Percentiles rank a stretch among this genome's conserved stretches.
phyloP scores from a whole-genome alignment of 352 stramenopile genomes.

The Phytopythium sindhum region DNA sequence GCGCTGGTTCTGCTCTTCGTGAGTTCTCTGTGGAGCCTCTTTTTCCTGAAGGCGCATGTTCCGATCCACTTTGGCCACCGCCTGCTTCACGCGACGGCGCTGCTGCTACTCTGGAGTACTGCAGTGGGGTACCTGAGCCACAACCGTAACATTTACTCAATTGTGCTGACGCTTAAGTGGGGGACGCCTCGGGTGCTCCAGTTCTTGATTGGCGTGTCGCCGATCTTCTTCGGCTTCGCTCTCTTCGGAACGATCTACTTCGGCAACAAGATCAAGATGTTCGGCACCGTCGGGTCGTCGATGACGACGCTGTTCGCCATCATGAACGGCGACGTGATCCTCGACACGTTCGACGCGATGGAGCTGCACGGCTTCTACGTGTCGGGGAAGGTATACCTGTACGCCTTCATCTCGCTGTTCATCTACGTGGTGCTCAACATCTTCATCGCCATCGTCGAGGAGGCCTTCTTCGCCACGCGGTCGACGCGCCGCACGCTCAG shows the following conservation, averaged over 20 bases:
- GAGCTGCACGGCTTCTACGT: slow-evolving; percentile 58
- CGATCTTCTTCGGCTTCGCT: slow-evolving; percentile 86
- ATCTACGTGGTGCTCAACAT: slow-evolving; percentile 93
- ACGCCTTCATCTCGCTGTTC: slow-evolving; percentile 90
- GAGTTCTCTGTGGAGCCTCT: slow-evolving; percentile 73
- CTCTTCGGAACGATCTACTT: slow-evolving; percentile 90
- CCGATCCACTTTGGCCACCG: slow-evolving; percentile 75
- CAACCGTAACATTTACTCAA: slow-evolving; percentile 85
- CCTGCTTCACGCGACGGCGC: slow-evolving; percentile 58
- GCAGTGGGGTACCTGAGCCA: slow-evolving; percentile 87
- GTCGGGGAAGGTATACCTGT: slow-evolving; percentile 80
- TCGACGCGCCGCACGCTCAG: slow-evolving; percentile 56
- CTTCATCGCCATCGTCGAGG: slow-evolving; percentile 90
- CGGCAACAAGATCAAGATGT: slow-evolving; percentile 71
- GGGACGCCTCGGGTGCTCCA: slow-evolving; percentile 76
- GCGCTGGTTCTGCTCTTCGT: slow-evolving; percentile 50
- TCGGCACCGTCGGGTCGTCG: slow-evolving; percentile 59
- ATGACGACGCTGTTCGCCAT: slow-evolving; percentile 87
- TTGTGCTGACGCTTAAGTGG: slow-evolving; percentile 88
- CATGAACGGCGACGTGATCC: slow-evolving; percentile 90
- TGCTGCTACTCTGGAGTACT: slow-evolving; percentile 80
- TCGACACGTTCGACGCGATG: slow-evolving; percentile 88
- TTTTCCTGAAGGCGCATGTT: slow-evolving; percentile 67
- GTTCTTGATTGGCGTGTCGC: slow-evolving; percentile 86
- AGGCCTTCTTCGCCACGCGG: slow-evolving; percentile 89